Evolutionary conservation across 23 red algal genomes (phyloP).

Genomic region (Pyropia haitanensis): DNA sequence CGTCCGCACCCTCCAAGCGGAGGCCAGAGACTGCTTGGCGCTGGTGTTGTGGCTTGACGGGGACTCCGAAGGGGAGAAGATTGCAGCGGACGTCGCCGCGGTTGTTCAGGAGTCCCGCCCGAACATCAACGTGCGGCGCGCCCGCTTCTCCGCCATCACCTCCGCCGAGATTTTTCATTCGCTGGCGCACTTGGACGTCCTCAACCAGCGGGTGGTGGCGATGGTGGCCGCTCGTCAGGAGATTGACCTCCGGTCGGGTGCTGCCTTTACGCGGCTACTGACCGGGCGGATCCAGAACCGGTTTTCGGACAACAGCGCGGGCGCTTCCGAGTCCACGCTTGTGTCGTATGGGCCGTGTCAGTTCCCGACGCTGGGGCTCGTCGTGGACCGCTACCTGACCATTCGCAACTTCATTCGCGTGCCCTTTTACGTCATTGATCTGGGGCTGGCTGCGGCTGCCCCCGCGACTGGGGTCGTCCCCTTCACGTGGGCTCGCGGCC

Average conservation of each 20-base stretch:
- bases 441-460: constrained; percentile 14
- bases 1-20: constrained; percentile 24
- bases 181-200: constrained; percentile 25
- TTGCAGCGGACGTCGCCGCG: constrained; percentile 69
- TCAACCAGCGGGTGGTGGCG: constrained; percentile 51
- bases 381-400: constrained; percentile 84
- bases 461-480: background rate
- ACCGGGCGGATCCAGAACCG: constrained; percentile 39
- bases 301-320: constrained; percentile 3
- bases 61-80: constrained; percentile 95
- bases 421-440: constrained; percentile 73
- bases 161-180: constrained; percentile 49
- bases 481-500: constrained; percentile 75
- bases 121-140: constrained; percentile 51
- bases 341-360: constrained; percentile 91
- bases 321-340: constrained; percentile 16
- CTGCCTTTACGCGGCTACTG: constrained; percentile 86
- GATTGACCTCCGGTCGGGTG: constrained; percentile 89
- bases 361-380: constrained; percentile 84
- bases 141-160: constrained; percentile 93
- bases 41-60: constrained; percentile 90
- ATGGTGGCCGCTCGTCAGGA: constrained; percentile 91
- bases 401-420: constrained; percentile 65
- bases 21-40: constrained; percentile 35
- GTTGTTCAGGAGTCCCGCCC: constrained; percentile 39